Evolutionary conservation across 345 rosid species (phyloP).

Genomic region (Boechera divaricarpa): DNA sequence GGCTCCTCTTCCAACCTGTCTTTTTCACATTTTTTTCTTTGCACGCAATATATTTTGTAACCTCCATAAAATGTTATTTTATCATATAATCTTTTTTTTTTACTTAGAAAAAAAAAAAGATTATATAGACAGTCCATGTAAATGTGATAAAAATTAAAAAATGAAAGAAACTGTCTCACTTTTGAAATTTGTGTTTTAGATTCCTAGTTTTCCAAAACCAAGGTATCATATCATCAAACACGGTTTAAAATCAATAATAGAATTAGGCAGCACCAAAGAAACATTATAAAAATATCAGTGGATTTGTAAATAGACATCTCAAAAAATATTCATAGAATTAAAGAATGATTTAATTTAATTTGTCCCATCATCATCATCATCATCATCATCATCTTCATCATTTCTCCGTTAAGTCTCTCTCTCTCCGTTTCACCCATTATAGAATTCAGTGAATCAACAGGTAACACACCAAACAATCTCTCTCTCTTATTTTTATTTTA

Average conservation of each 20-base stretch:
- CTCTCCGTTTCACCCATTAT: constrained; percentile 18
- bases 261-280: neutral
- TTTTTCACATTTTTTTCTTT: constrained; percentile 17
- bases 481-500: neutral
- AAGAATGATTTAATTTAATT: neutral
- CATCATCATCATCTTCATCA: neutral
- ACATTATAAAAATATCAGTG: constrained; percentile 6
- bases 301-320: neutral
- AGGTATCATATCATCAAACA: neutral
- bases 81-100: too few species aligned
- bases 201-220: neutral
- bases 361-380: neutral
- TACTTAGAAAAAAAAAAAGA: too few species aligned
- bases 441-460: constrained; percentile 33
- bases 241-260: constrained; percentile 4
- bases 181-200: neutral
- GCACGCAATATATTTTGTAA: neutral
- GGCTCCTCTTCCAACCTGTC: constrained; percentile 46
- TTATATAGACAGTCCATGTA: too few species aligned
- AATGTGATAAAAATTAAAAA: neutral
- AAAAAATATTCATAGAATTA: neutral
- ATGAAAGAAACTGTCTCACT: neutral
- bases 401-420: neutral
- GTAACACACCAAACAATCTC: constrained; percentile 13
- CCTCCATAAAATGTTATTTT: neutral